phyloP scores from a whole-genome alignment of 1,284 basidiomycete genomes.

The Dichomitus squalens region DNA sequence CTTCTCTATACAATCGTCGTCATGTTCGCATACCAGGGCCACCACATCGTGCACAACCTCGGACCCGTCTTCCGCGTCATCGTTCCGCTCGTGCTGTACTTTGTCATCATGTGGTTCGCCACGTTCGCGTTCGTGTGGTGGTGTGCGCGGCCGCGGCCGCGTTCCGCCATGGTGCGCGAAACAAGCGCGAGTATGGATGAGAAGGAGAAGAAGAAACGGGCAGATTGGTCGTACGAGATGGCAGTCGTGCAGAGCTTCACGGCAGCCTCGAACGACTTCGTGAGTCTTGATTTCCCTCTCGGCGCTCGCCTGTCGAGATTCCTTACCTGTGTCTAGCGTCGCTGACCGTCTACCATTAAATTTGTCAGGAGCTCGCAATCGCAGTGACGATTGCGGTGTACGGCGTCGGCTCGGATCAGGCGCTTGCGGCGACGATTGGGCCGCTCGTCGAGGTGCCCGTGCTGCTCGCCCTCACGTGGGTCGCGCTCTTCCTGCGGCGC shows the following conservation, averaged over 20 bases:
- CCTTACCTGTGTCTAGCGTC: too few species aligned
- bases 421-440: slow-evolving; percentile 78
- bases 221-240: slow-evolving; percentile 62
- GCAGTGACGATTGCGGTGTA: slow-evolving; percentile 82
- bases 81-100: slow-evolving; percentile 82
- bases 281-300: slow-evolving; percentile 32
- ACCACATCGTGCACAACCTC: slow-evolving; percentile 66
- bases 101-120: slow-evolving; percentile 74
- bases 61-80: slow-evolving; percentile 77
- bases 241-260: slow-evolving; percentile 72
- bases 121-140: slow-evolving; percentile 62
- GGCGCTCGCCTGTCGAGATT: too few species aligned
- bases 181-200: slow-evolving; percentile 6
- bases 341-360: too few species aligned
- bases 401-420: slow-evolving; percentile 74
- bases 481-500: too few species aligned
- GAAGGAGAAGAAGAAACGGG: slow-evolving; percentile 11
- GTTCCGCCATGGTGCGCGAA: too few species aligned
- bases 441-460: slow-evolving; percentile 83
- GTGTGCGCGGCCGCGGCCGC: slow-evolving; percentile 36
- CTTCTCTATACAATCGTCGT: slow-evolving; percentile 81
- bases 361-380: slow-evolving; percentile 73
- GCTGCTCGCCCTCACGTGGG: slow-evolving; percentile 68
- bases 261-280: slow-evolving; percentile 58
- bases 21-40: slow-evolving; percentile 73